Conservation (phyloP, 2,329 filamentous ascomycete genomes). For the Cordyceps tenuipes region DNA sequence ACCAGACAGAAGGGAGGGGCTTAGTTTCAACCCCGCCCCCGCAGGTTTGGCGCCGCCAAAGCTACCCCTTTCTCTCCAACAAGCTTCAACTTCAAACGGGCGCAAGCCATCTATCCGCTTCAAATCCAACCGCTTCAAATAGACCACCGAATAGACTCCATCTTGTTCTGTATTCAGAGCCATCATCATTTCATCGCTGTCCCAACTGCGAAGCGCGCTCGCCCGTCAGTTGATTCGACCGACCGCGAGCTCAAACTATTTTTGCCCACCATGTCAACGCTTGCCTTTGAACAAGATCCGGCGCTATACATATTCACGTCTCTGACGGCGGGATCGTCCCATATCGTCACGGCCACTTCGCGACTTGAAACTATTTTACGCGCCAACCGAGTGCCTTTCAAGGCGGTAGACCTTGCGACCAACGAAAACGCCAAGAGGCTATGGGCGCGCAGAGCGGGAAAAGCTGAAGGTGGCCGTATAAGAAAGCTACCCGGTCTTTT, state of each 20-base stretch:
- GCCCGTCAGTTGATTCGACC: neutral
- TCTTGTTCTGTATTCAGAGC: neutral
- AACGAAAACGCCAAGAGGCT: slow-evolving; percentile 83
- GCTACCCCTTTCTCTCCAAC: slow-evolving; percentile 7
- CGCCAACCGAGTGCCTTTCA: slow-evolving; percentile 90
- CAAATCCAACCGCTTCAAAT: neutral
- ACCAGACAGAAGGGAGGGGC: neutral
- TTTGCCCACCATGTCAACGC: slow-evolving; percentile 20
- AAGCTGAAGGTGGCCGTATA: slow-evolving; percentile 49
- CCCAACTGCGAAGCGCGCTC: neutral
- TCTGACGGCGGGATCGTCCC: slow-evolving; percentile 86
- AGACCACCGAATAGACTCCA: neutral
- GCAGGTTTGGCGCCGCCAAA: slow-evolving; percentile 8
- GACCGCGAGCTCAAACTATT: neutral
- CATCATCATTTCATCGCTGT: neutral
- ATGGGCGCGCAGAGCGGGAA: slow-evolving; percentile 76
- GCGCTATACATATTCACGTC: slow-evolving; percentile 93
- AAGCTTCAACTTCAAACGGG: neutral
- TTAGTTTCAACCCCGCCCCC: slow-evolving; percentile 5
- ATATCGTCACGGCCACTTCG: slow-evolving; percentile 93
- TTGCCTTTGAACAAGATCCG: slow-evolving; percentile 51
- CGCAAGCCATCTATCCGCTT: neutral
- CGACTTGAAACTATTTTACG: slow-evolving; percentile 93
- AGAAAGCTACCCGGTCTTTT: slow-evolving; percentile 85
- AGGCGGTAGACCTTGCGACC: slow-evolving; percentile 82